phyloP scores from a whole-genome alignment of 768 basidiomycete species.

The Melanogaster broomeanus region DNA sequence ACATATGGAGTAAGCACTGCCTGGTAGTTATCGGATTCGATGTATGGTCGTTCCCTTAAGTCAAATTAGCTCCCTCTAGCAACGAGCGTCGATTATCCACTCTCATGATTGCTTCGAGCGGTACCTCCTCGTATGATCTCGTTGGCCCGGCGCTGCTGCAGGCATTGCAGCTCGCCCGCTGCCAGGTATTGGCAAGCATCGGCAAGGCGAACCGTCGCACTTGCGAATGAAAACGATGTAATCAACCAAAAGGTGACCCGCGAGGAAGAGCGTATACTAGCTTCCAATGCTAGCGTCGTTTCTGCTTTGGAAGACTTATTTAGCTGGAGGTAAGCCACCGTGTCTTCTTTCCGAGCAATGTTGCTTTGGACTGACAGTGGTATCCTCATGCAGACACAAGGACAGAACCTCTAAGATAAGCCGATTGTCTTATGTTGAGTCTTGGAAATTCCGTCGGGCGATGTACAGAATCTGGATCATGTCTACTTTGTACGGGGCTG shows the following conservation, averaged over 20 bases:
- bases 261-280: conserved; percentile 16
- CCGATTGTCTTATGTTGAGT: conserved; percentile 14
- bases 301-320: conserved; percentile 17
- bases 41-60: too few species aligned
- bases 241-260: conserved; percentile 11
- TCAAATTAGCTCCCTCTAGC: too few species aligned
- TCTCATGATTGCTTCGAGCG: not conserved
- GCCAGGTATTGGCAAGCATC: conserved; percentile 4
- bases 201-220: not conserved
- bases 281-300: conserved; percentile 8
- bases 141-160: conserved; percentile 9
- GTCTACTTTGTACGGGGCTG: conserved; percentile 7
- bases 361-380: not conserved
- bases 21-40: too few species aligned
- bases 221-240: conserved; percentile 10
- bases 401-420: conserved; percentile 9
- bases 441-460: conserved; percentile 11
- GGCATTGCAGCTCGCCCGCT: conserved; percentile 11
- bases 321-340: conserved; percentile 11
- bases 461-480: conserved; percentile 13
- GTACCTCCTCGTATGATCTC: not conserved
- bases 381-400: conserved; percentile 7
- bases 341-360: not conserved
- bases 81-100: not conserved
- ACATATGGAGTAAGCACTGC: too few species aligned